phyloP scores from a whole-genome alignment of 768 basidiomycete genomes.

The Crassisporium funariophilum region DNA sequence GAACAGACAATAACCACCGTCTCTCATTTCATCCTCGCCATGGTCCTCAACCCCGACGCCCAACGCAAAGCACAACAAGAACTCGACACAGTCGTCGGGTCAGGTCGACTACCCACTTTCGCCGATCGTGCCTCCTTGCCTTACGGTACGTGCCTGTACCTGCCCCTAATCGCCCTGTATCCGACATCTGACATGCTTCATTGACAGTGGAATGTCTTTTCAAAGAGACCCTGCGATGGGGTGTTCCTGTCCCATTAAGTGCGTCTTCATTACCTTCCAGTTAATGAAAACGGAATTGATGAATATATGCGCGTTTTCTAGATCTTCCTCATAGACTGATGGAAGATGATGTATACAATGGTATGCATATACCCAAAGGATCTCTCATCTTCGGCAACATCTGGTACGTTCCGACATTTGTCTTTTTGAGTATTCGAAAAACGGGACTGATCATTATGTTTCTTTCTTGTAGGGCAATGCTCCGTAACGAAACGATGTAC shows the following conservation, averaged over 20 bases:
- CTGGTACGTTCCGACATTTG: conserved; percentile 9
- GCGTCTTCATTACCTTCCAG: conserved; percentile 10
- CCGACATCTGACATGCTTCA: background rate
- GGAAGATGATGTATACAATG: conserved; percentile 33
- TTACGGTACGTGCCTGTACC: conserved; percentile 35
- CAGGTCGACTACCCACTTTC: conserved; percentile 59
- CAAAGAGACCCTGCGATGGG: conserved; percentile 27
- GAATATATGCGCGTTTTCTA: conserved; percentile 16
- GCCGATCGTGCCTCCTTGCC: conserved; percentile 57
- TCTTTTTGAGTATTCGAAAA: conserved; percentile 5
- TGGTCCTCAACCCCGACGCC: conserved; percentile 61
- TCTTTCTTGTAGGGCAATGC: conserved; percentile 16
- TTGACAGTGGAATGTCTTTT: conserved; percentile 21
- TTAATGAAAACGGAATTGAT: conserved; percentile 4
- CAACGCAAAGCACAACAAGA: conserved; percentile 64
- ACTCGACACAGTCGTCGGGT: conserved; percentile 60
- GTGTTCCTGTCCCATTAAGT: conserved; percentile 28
- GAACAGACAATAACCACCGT: conserved; percentile 55
- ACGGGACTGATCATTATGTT: background rate
- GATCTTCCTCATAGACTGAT: conserved; percentile 32
- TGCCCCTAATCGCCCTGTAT: background rate
- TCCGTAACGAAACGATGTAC: conserved; percentile 23
- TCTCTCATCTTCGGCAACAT: conserved; percentile 19
- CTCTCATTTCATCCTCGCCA: conserved; percentile 59
- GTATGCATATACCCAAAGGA: conserved; percentile 27